phyloP scores from a whole-genome alignment of 208 protist species.

The Perkinsela sp. region DNA sequence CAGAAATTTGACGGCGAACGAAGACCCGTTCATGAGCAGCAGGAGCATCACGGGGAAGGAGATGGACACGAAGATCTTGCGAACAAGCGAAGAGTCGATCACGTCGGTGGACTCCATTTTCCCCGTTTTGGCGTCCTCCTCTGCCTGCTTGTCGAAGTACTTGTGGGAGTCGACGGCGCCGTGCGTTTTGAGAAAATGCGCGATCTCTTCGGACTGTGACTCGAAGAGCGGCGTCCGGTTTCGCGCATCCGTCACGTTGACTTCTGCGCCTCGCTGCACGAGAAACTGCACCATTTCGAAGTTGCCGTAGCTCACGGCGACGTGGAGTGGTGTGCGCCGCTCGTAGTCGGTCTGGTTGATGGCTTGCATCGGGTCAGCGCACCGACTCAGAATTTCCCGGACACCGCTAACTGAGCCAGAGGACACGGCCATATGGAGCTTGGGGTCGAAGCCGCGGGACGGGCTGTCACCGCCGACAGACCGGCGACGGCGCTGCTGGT shows the following conservation, averaged over 20 bases:
- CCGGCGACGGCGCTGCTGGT: neutral
- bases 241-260: constrained; percentile 16
- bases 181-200: constrained; percentile 21
- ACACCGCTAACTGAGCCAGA: neutral
- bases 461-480: neutral
- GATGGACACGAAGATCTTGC: constrained; percentile 22
- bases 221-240: constrained; percentile 22
- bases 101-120: constrained; percentile 21
- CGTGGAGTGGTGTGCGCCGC: neutral
- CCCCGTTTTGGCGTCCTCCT: constrained; percentile 17
- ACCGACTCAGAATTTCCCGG: neutral
- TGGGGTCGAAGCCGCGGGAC: neutral
- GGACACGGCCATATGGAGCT: neutral
- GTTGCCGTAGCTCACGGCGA: neutral
- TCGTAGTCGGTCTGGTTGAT: neutral
- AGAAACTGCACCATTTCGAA: constrained; percentile 9
- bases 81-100: constrained; percentile 32
- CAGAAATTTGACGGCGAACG: constrained; percentile 33
- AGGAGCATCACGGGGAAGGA: constrained; percentile 29
- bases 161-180: constrained; percentile 9
- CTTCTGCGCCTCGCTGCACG: constrained; percentile 17
- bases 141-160: constrained; percentile 9
- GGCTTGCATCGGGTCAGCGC: neutral
- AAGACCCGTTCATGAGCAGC: constrained; percentile 32
- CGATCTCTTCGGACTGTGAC: constrained; percentile 9